Conservation (phyloP, 148 eudicot species). For the Vaccinium macrocarpon region DNA sequence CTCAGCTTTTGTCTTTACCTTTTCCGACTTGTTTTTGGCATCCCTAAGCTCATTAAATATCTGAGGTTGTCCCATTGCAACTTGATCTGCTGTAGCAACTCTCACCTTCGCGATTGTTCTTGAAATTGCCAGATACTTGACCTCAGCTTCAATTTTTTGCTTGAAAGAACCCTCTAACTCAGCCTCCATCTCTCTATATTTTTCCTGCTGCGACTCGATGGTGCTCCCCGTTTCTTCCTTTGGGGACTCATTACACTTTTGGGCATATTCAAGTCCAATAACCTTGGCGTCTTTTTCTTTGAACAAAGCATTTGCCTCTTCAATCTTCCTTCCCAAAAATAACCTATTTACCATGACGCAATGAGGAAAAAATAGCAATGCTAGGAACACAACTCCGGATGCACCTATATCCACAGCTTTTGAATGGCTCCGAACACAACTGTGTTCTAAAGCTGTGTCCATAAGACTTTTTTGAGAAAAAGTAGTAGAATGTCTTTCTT, state of each 20-base stretch:
- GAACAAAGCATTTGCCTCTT: no score
- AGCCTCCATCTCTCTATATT: conserved; percentile 36
- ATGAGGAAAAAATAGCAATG: no score
- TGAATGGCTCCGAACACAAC: no score
- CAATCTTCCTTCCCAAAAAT: no score
- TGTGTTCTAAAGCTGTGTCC: no score
- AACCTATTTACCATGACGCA: no score
- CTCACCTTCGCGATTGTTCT: conserved; percentile 37
- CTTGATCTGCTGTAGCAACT: conserved; percentile 29
- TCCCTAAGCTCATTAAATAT: conserved; percentile 20
- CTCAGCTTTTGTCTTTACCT: conserved; percentile 30
- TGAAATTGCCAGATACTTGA: conserved; percentile 53
- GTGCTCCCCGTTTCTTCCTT: conserved; percentile 15
- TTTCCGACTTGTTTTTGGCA: conserved; percentile 28
- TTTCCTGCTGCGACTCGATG: conserved; percentile 18
- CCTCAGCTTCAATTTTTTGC: conserved; percentile 70
- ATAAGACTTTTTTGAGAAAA: no score
- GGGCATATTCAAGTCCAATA: conserved; percentile 35
- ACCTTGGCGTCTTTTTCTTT: conserved; percentile 29
- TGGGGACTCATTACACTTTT: conserved; percentile 18
- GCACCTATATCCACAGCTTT: no score
- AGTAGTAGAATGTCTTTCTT: no score
- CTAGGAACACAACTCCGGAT: no score
- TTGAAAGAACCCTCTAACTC: conserved; percentile 54
- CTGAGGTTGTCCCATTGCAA: conserved; percentile 25